Evolutionary conservation across 352 stramenopile genomes (phyloP).

Genomic region (Phytophthora uliginosa): DNA sequence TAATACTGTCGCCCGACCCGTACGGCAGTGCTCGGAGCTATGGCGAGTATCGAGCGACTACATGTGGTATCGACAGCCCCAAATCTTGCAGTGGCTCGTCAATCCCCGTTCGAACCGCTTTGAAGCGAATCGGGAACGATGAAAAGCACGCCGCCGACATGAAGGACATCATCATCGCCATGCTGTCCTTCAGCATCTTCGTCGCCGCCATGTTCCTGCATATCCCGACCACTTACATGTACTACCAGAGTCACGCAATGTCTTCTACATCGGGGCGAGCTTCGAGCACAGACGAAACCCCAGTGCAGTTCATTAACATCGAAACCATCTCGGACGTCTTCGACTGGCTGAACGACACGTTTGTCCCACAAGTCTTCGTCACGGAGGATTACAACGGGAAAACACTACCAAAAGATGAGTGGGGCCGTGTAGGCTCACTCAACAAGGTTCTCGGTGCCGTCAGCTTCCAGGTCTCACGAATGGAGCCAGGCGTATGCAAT

Average conservation of each 20-base stretch:
- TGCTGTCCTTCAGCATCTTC: constrained; percentile 53
- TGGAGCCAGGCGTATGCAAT: background rate
- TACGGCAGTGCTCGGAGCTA: constrained; percentile 12
- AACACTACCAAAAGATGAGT: constrained; percentile 33
- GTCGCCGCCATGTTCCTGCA: constrained; percentile 55
- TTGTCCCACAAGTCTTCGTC: constrained; percentile 55
- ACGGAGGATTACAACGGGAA: constrained; percentile 56
- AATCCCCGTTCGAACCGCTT: constrained; percentile 35
- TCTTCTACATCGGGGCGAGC: constrained; percentile 36
- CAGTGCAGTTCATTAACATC: constrained; percentile 52
- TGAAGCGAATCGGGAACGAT: constrained; percentile 49
- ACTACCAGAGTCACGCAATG: constrained; percentile 43
- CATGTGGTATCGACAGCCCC: background rate
- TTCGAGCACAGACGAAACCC: background rate
- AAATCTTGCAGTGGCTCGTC: background rate
- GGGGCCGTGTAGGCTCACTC: constrained; percentile 35
- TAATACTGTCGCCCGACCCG: constrained; percentile 17
- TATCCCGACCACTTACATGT: constrained; percentile 47
- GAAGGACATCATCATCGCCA: constrained; percentile 42
- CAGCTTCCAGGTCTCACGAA: constrained; percentile 32
- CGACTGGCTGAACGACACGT: constrained; percentile 52
- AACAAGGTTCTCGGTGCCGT: constrained; percentile 55
- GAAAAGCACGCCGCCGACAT: constrained; percentile 43
- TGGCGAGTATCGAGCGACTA: constrained; percentile 8
- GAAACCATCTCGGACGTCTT: constrained; percentile 42